A percentile compares a stretch with the other conserved stretches of the same genome.
These are phyloP conservation scores for Diophrys appendiculata DNA, from an alignment of 73 alveolate species.

Conservation along the genomic window DNA sequence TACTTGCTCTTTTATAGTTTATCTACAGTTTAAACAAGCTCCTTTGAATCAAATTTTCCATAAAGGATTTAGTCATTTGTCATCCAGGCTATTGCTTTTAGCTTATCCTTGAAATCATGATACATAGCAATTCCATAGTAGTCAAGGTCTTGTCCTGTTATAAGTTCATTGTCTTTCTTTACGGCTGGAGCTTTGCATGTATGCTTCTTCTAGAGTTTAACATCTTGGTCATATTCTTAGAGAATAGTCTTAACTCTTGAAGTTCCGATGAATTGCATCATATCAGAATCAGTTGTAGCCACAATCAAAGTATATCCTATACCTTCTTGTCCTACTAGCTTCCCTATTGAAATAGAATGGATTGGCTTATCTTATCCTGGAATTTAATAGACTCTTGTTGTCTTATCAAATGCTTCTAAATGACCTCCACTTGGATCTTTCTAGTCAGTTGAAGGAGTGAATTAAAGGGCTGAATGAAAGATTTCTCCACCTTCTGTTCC, in stretches of 20 bases:
- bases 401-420: no score
- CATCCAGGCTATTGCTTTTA: neutral
- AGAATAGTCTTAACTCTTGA: neutral
- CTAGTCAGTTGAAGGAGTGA: no score
- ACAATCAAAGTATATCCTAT: neutral
- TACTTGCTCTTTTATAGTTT: neutral
- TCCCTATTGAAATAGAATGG: neutral
- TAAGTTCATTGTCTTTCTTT: neutral
- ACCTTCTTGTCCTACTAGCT: neutral
- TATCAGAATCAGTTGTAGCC: neutral
- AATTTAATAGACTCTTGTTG: no score
- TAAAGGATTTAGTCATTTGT: neutral
- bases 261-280: neutral
- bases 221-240: neutral
- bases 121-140: neutral
- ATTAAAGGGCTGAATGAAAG: no score
- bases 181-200: neutral
- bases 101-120: neutral
- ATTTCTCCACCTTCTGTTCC: slow-evolving; percentile 6
- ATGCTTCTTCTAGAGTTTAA: neutral
- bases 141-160: neutral
- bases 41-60: neutral
- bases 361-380: no score
- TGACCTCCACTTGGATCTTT: no score
- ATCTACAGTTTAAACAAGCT: neutral